Evolutionary conservation across 2,329 filamentous ascomycete species (phyloP).

Genomic region (Coniella vitis): DNA sequence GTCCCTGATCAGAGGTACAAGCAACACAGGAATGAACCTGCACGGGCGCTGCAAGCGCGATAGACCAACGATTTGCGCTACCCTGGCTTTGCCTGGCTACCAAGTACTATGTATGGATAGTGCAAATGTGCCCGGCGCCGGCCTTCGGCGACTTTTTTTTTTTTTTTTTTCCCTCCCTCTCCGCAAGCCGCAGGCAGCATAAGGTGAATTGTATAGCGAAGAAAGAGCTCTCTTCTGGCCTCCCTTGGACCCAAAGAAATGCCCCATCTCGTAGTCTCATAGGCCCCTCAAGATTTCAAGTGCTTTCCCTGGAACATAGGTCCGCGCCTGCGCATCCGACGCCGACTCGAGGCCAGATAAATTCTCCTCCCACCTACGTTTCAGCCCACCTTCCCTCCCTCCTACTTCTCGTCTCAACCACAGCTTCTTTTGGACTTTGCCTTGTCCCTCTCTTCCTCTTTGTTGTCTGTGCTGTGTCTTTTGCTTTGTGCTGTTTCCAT

Average conservation of each 20-base stretch:
- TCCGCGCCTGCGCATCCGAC: background rate
- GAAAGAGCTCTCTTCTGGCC: too few species aligned
- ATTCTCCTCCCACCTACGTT: slow-evolving; percentile 20
- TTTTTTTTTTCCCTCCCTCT: background rate
- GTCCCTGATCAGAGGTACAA: too few species aligned
- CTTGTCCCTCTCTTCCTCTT: background rate
- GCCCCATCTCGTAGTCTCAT: background rate
- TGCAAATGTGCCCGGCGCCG: slow-evolving; percentile 1
- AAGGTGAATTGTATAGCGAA: too few species aligned
- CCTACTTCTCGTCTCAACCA: slow-evolving; percentile 7
- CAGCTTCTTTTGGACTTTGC: background rate
- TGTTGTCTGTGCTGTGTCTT: background rate
- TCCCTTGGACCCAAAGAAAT: background rate
- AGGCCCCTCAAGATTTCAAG: too few species aligned
- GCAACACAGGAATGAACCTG: too few species aligned
- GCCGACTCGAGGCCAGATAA: slow-evolving; percentile 10
- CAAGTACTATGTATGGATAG: background rate
- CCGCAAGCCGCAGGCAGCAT: too few species aligned
- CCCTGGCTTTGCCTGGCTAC: too few species aligned
- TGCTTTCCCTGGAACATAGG: too few species aligned
- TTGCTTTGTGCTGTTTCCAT: background rate
- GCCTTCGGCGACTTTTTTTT: slow-evolving; percentile 4
- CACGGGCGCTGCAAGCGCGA: too few species aligned
- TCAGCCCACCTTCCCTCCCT: slow-evolving; percentile 10
- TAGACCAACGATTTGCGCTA: too few species aligned